Conservation (phyloP, 352 stramenopile genomes). For the Phytopythium vexans region DNA sequence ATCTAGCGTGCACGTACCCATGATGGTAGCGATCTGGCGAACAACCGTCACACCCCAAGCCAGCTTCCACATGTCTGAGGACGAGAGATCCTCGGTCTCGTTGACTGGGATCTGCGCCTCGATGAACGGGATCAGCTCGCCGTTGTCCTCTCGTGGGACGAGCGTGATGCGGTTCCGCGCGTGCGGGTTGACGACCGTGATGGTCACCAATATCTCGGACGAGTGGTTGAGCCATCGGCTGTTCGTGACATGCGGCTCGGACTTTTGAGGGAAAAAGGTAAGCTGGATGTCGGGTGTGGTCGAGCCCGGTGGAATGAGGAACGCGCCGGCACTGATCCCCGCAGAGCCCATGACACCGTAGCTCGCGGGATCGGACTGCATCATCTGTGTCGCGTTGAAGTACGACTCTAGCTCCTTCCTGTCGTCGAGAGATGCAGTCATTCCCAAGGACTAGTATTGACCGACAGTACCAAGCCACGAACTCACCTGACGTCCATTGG, state of each 20-base stretch:
- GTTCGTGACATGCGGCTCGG: constrained; percentile 70
- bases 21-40: constrained; percentile 43
- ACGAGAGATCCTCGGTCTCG: constrained; percentile 44
- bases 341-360: constrained; percentile 60
- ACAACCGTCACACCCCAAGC: constrained; percentile 54
- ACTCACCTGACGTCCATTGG: no score
- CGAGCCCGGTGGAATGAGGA: constrained; percentile 65
- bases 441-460: no score
- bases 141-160: constrained; percentile 28
- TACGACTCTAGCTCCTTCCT: constrained; percentile 47
- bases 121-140: constrained; percentile 40
- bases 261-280: constrained; percentile 85
- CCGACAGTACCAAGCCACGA: no score
- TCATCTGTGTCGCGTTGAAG: constrained; percentile 29
- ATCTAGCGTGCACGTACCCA: constrained; percentile 23
- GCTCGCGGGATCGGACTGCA: constrained; percentile 28
- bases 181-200: constrained; percentile 65
- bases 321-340: constrained; percentile 70
- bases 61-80: constrained; percentile 61
- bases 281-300: constrained; percentile 84
- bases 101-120: constrained; percentile 45
- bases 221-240: constrained; percentile 38
- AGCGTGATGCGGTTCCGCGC: constrained; percentile 50
- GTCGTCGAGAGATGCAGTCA: constrained; percentile 18
- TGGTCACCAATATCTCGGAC: constrained; percentile 71